phyloP scores from a whole-genome alignment of 129 eudicot species.

The Ambrosia trifida region DNA sequence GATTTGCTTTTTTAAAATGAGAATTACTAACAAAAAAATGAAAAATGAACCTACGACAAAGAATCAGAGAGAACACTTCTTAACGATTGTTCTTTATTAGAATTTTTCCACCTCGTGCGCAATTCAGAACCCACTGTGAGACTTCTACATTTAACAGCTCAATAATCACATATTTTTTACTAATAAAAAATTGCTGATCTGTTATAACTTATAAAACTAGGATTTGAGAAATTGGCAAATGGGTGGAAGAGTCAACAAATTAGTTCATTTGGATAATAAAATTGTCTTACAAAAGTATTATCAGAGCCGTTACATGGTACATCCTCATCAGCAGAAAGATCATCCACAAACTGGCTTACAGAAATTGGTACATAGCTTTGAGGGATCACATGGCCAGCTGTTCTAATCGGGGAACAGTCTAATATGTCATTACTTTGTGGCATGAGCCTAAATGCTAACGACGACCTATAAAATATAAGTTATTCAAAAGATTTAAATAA shows the following conservation, averaged over 20 bases:
- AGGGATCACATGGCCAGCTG: conserved; percentile 95
- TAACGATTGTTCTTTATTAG: conserved; percentile 70
- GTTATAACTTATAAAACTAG: conserved; percentile 6
- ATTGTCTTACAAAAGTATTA: conserved; percentile 60
- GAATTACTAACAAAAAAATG: neutral
- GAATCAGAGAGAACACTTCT: conserved; percentile 95
- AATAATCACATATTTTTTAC: conserved; percentile 3
- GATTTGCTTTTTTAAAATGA: neutral
- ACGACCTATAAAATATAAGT: conserved; percentile 50
- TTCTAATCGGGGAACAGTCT: conserved; percentile 79
- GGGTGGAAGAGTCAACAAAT: conserved; percentile 22
- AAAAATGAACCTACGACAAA: conserved; percentile 61
- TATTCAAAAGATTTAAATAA: conserved; percentile 6
- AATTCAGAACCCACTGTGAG: conserved; percentile 44
- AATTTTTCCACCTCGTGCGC: conserved; percentile 65
- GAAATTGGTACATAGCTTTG: conserved; percentile 93
- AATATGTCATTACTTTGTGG: conserved; percentile 89
- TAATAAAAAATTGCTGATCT: neutral
- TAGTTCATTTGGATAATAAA: neutral
- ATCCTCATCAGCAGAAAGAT: conserved; percentile 88
- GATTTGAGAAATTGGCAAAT: conserved; percentile 5
- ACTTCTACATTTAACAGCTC: conserved; percentile 3
- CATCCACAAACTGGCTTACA: conserved; percentile 98
- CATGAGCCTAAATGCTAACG: conserved; percentile 91
- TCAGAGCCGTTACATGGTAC: conserved; percentile 54